These are phyloP conservation scores for Heterobasidion irregulare DNA, from an alignment of 1,284 basidiomycete species.

Conservation along the genomic window DNA sequence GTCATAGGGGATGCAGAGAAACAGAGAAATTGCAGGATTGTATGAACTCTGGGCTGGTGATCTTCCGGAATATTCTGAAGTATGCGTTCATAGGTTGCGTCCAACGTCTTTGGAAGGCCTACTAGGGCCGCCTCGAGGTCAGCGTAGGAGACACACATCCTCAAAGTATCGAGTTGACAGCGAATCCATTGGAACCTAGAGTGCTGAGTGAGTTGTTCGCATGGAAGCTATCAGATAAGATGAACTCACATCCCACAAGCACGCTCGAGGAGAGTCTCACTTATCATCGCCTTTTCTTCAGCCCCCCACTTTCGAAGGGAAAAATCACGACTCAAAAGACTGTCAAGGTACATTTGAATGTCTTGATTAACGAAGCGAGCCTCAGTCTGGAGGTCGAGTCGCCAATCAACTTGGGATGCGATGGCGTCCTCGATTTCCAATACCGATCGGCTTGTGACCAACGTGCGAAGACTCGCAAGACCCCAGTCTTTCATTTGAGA, in stretches of 20 bases:
- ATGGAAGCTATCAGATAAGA: background rate
- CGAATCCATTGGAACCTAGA: conserved; percentile 1
- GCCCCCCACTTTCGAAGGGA: background rate
- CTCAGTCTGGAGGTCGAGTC: background rate
- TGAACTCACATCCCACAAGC: background rate
- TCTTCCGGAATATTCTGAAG: background rate
- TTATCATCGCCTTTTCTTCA: background rate
- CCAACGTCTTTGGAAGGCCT: background rate
- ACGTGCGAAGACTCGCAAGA: background rate
- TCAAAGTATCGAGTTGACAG: conserved; percentile 1
- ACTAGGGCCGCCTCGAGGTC: background rate
- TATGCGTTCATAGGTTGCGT: conserved; percentile 5
- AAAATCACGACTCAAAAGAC: background rate
- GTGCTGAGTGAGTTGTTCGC: background rate
- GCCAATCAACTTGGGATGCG: background rate
- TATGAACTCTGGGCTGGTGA: background rate
- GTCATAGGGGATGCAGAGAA: background rate
- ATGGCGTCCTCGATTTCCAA: background rate
- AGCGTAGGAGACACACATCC: background rate
- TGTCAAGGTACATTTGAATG: background rate
- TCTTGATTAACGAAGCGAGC: background rate
- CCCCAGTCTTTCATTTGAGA: background rate
- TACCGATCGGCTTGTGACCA: background rate
- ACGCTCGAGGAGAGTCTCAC: background rate
- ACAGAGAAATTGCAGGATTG: conserved; percentile 5